Evolutionary conservation across 2,329 filamentous ascomycete genomes (phyloP), one percentile per base, ranked within the genome.

Genomic region (Metarhizium album): DNA sequence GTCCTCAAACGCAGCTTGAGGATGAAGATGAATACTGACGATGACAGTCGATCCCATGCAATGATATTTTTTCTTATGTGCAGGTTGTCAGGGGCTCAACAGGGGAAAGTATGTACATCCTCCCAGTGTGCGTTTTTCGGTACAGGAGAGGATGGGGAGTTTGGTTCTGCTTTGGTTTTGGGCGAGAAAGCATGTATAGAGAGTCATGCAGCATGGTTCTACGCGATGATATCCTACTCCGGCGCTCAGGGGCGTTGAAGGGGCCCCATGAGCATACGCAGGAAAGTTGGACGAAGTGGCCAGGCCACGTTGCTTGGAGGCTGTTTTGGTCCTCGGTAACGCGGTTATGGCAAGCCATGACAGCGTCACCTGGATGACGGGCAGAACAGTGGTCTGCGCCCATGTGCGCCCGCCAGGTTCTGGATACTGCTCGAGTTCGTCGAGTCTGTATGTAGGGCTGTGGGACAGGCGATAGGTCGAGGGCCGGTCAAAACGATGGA

Each of bases 1-100:
- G 60, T n/a, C 49, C 52, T 22, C 49, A 47, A 24, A 54, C 59
- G 31, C 60, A 65, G 29, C 53, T 51, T 31, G 63, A 66, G 8
- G 58, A 53, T 38, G 58, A 57, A 23, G 53, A 52, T 20, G 52
- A 53, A 2, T 49, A 53, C 24, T 55, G 24, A 45, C 14, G 14
- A 35, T 29, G 22, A n/a, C 13, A 18, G 13, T 42, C 27, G n/a
- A 16, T 42, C 13, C 2, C 16, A 31, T 38, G 22, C 40, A 24
- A 27, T 20, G 11, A 18, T 24, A 2, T 3, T n/a, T 46, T n/a
- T n/a, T n/a, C n/a, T n/a, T 20, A 20, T 20, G 18, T 40, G 18
- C 37, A 7, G 31, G 47, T 2, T 48, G 53, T 48, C n/a, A 47
- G 18, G 27, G 7, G 8, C 8, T 43, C 22, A 3, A 24, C 24